These are phyloP conservation scores for Bassia scoparia DNA, from an alignment of 148 eudicot genomes.

Conservation along the genomic window DNA sequence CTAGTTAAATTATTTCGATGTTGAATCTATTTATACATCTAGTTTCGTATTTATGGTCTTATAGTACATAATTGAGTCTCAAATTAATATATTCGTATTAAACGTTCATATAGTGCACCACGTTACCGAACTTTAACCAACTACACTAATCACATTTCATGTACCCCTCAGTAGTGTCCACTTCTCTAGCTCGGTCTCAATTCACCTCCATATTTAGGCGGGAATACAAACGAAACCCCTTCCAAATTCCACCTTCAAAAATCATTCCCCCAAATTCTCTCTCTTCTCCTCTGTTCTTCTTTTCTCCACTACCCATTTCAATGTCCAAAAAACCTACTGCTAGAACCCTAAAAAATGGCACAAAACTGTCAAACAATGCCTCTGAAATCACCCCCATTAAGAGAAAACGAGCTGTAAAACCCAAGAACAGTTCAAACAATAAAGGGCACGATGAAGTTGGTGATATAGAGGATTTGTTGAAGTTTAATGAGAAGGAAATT, in stretches of 20 bases:
- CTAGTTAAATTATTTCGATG: no score
- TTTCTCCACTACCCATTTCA: slow-evolving; percentile 9
- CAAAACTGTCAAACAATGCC: background rate
- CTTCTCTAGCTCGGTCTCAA: background rate
- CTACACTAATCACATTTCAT: no score
- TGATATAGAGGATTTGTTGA: slow-evolving; percentile 72
- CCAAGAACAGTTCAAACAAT: background rate
- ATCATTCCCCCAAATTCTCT: slow-evolving; percentile 1
- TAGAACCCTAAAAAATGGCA: slow-evolving; percentile 1
- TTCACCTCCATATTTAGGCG: slow-evolving; percentile 14
- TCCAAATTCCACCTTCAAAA: slow-evolving; percentile 9
- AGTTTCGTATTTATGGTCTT: no score
- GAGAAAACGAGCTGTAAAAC: slow-evolving; percentile 18
- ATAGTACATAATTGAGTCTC: no score
- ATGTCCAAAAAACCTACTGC: slow-evolving; percentile 16
- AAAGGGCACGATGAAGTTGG: slow-evolving; percentile 1
- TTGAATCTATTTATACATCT: no score
- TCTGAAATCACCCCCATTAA: slow-evolving; percentile 3
- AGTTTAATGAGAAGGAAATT: slow-evolving; percentile 43
- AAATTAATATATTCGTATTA: no score
- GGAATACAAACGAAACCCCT: slow-evolving; percentile 13
- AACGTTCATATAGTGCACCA: no score
- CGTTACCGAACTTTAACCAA: no score
- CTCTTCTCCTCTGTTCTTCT: background rate
- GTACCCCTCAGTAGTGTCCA: background rate